Base-by-base conservation (phyloP, 306 rosid species). In the Urtica urens region DNA sequence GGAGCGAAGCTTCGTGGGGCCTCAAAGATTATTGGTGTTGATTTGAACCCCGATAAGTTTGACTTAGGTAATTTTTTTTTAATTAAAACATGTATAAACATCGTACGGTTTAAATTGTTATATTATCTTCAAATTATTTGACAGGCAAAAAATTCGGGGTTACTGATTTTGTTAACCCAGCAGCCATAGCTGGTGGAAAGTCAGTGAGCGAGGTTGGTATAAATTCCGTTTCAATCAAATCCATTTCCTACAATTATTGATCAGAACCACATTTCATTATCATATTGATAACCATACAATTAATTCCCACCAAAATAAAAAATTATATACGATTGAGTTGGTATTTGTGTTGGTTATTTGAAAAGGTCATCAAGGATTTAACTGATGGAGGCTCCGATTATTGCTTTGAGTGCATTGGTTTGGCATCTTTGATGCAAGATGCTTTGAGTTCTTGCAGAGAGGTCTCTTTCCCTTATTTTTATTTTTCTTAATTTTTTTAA, bases 381-480 rank as follows among this genome's bases (percentile, higher is more conserved):
- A 82, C 87, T 11, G 38, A 75, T 30, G 93, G 87, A 59, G 83
- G 83, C 30, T 80, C 80, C 35, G 83, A 82, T 53, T 73, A 71
- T 40, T 70, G 93, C 79, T 70, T 82, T 26, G 93, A 78, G 64
- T 82, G 93, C 63, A 57, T 77, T 13, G 93, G 87, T 18, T 65
- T 82, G 72, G 79, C 80, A 27, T 78, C 86, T 27, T 23, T 70
- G 47, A 82, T 78, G 87, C 26, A 33, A 3, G 87, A 79, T 7
- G 82, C 87, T 46, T 59, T 69, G 25, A 57, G 43, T 39, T 63
- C 80, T 45, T 66, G 63, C 55, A 55, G 75, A 59, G 58, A 69
- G 57, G 87, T 79, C 42, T 49, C 48, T 13, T 40, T 1, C 37
- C n/a, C n/a, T n/a, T n/a, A n/a, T n/a, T n/a, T n/a, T n/a, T n/a